A percentile compares a stretch with the other conserved stretches of the same genome.
phyloP scores from a whole-genome alignment of 768 basidiomycete genomes.

The Tylopilus felleus region DNA sequence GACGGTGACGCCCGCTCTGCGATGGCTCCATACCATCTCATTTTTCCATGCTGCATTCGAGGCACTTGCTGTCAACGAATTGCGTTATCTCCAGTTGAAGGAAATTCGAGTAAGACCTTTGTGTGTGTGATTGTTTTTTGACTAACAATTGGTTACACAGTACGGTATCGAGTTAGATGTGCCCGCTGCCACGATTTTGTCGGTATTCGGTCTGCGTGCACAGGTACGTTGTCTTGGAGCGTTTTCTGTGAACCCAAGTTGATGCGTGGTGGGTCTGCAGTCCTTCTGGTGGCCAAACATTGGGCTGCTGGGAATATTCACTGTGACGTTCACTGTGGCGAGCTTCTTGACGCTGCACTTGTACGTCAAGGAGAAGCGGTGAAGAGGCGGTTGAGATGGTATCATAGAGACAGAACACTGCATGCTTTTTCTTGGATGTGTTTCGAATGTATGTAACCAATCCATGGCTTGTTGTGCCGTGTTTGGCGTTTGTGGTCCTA shows the following conservation, averaged over 20 bases:
- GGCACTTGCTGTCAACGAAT: conserved; percentile 95
- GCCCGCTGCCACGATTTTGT: conserved; percentile 92
- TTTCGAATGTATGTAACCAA: neutral
- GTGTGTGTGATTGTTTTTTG: neutral
- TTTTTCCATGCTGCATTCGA: conserved; percentile 99
- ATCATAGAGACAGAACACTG: neutral
- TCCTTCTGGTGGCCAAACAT: conserved; percentile 99
- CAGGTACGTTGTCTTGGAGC: conserved; percentile 49
- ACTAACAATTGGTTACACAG: conserved; percentile 39
- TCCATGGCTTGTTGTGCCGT: conserved; percentile 10
- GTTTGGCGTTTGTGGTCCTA: conserved; percentile 22
- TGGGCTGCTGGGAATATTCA: conserved; percentile 79
- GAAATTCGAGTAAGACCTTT: conserved; percentile 71
- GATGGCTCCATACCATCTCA: conserved; percentile 87
- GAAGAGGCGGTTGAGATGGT: conserved; percentile 7
- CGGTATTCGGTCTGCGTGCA: conserved; percentile 87
- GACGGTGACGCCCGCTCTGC: conserved; percentile 64
- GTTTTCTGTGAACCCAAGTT: conserved; percentile 1
- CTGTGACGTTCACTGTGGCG: conserved; percentile 68
- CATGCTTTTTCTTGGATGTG: neutral
- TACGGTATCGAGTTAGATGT: conserved; percentile 97
- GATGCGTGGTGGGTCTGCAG: conserved; percentile 26
- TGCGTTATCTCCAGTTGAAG: conserved; percentile 89
- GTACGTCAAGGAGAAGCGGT: conserved; percentile 77
- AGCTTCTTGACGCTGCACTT: conserved; percentile 83